Conservation (phyloP, 257 asterid species). For the Solanum pinnatisectum region DNA sequence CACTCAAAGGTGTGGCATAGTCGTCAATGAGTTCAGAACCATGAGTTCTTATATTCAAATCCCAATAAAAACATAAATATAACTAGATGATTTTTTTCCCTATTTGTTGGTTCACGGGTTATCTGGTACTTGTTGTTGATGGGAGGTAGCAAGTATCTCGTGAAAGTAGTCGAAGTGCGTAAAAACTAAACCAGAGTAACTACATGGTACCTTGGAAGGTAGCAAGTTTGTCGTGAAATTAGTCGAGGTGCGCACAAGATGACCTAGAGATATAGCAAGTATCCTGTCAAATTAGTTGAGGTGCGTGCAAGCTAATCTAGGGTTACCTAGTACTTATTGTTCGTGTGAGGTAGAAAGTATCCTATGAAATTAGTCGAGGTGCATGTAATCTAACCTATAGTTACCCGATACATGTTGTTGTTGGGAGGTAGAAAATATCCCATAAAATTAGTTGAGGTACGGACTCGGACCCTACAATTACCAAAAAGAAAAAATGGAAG, state of each 20-base stretch:
- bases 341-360: neutral
- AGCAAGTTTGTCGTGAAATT: neutral
- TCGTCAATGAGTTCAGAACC: fast-evolving
- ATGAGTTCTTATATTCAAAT: neutral
- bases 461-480: neutral
- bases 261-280: neutral
- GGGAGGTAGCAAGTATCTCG: neutral
- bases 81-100: neutral
- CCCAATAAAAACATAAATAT: fast-evolving
- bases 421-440: fast-evolving
- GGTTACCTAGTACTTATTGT: fast-evolving
- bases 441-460: neutral
- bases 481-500: neutral
- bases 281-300: neutral
- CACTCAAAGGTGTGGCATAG: neutral
- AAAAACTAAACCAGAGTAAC: neutral
- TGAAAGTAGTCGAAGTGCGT: neutral
- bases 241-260: neutral
- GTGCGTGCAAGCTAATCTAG: fast-evolving
- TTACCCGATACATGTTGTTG: fast-evolving
- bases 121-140: neutral
- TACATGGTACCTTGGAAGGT: neutral
- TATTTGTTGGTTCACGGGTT: neutral
- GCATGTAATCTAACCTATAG: neutral
- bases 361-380: neutral